phyloP scores from a whole-genome alignment of 2,329 filamentous ascomycete species.

The Nothophaeocryptopus gaeumannii region DNA sequence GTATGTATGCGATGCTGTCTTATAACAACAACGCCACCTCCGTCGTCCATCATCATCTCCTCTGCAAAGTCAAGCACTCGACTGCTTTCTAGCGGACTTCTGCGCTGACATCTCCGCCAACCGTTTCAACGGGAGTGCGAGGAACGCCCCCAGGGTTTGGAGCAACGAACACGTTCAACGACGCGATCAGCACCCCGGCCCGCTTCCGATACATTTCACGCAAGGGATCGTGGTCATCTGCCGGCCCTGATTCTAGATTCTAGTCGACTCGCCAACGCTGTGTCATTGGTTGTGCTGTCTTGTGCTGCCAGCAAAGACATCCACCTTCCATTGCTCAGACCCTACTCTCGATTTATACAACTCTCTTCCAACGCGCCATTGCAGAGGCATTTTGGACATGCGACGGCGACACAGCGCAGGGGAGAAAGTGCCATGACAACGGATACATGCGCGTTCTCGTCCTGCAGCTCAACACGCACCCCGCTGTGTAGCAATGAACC shows the following conservation, averaged over 20 bases:
- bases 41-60: slow-evolving; percentile 22
- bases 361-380: background rate
- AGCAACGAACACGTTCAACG: slow-evolving; percentile 7
- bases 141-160: background rate
- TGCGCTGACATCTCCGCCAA: no score
- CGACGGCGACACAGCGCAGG: slow-evolving; percentile 19
- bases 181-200: slow-evolving; percentile 17
- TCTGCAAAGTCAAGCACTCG: background rate
- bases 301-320: background rate
- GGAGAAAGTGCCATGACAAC: slow-evolving; percentile 29
- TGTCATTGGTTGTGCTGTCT: background rate
- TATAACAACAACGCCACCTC: slow-evolving; percentile 6
- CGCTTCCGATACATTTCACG: slow-evolving; percentile 14
- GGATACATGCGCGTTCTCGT: slow-evolving; percentile 23
- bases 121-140: slow-evolving; percentile 11
- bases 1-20: no score
- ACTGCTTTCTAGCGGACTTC: slow-evolving; percentile 6
- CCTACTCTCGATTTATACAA: background rate
- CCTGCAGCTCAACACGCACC: slow-evolving; percentile 26
- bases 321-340: background rate
- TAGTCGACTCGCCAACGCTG: slow-evolving; percentile 9
- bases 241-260: slow-evolving; percentile 13
- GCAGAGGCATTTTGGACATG: slow-evolving; percentile 21
- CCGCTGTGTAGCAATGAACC: slow-evolving; percentile 23
- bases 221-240: slow-evolving; percentile 16